Base-by-base conservation (phyloP, 306 rosid genomes). In the Psophocarpus tetragonolobus region DNA sequence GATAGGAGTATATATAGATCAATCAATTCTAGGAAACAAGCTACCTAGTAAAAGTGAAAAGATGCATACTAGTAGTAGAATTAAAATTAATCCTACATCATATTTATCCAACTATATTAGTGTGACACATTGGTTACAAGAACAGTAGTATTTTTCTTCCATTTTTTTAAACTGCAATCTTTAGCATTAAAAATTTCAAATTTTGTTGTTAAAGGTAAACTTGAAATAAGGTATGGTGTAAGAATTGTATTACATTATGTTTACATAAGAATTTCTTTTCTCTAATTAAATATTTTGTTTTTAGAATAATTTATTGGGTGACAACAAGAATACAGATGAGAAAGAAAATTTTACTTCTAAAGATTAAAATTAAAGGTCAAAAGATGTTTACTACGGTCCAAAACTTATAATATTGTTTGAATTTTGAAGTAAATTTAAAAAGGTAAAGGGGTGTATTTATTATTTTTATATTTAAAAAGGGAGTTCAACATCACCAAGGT, bases 1-100 rank as follows among this genome's bases (percentile, higher is more conserved):
- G 73, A 44, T 74, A 60, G n/a, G 77, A 18, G 77, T 65, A 75
- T 85, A 70, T 85, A 87, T 87, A 81, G 66, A 73, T 51, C 41
- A 69, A 76, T 27, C 18, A n/a, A 74, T 60, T 60, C 17, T 41
- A 56, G 82, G 42, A 66, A 78, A 73, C 42, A 66, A 29, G 48
- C 11, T 38, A 60, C 30, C 15, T 17, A 42, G 68, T 7, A 64
- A 75, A 73, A 60, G 67, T 70, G 69, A 24, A 75, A 81, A 72
- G 68, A 67, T 47, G 62, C 63, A 68, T 41, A 42, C 42, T 67
- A 54, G 18, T 41, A 42, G 36, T 67, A 54, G 18, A 42, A 27
- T 30, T 8, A 61, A 45, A 47, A 74, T 23, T 39, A 54, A 54
- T 54, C 14, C 36, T 18, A 54, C 26, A 44, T 27, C 11, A 13